Evolutionary conservation across 495 filamentous ascomycete genomes (phyloP), one percentile per base, ranked within the genome.

Genomic region (Tuber microsphaerosporum): DNA sequence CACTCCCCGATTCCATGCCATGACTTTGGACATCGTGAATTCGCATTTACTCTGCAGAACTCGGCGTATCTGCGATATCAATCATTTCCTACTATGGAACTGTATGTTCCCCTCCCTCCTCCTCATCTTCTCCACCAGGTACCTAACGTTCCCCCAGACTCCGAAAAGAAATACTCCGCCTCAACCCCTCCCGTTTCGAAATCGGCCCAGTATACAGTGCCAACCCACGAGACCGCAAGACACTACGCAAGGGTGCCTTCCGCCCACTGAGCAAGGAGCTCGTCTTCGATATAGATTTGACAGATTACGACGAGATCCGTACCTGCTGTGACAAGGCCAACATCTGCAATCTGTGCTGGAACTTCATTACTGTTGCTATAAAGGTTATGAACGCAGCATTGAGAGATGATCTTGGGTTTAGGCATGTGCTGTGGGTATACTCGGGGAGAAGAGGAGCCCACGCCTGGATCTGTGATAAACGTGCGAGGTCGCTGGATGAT

Each of bases 251-350:
- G 84, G 85, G 88, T 22, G 87, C 87, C 73, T 94, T 95, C 83
- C 87, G 87, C 69, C 94, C 95, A 3, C 83, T 96, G 5, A 86
- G 90, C 1, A 98, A 98, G 82, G 95, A 99, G 84, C 85, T 99
- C 22, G 96, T 97, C 76, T 98, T 99, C 85, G 95, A 99, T 90
- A 97, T 99, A 79, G 95, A 99, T 88, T 87, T 99, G 87, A 97
- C 94, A 42, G 95, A 98, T 85, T 99, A 99, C 84, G 95, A 99
- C 82, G 92, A 97, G 70, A 92, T 98, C 78, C 91, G 95, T 37
- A 97, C 94, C 34, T 99, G 95, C 85, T 99, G 95, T 83, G 89
- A 90, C 75, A 93, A 94, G 80, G 94, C 96, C 7, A 94, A 92
- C 76, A 97, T 99, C 78, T 99, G 95, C 82, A 86, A 86, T 76